Percentiles rank a stretch among this genome's conserved stretches.
phyloP scores from a whole-genome alignment of 208 protist genomes.

The Phytomonas sp. region DNA sequence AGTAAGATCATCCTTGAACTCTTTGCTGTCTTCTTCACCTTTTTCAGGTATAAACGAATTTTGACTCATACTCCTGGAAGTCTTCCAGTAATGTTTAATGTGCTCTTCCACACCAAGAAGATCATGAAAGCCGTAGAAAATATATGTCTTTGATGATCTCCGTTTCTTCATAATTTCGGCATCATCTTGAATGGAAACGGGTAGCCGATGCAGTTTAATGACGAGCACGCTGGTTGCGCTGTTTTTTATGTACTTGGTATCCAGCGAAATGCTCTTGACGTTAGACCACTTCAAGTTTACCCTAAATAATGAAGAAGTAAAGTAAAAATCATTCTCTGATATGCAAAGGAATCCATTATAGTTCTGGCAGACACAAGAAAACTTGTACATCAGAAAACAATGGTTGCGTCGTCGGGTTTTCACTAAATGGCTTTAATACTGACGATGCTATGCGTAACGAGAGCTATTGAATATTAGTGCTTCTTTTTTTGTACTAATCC shows the following conservation, averaged over 20 bases:
- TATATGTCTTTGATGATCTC: conserved; percentile 29
- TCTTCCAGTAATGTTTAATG: conserved; percentile 28
- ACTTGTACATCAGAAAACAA: conserved; percentile 21
- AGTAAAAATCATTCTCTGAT: conserved; percentile 35
- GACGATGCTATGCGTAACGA: conserved; percentile 1
- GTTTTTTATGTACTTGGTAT: conserved; percentile 67
- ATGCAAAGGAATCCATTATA: conserved; percentile 51
- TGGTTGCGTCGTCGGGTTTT: not conserved
- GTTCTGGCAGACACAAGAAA: conserved; percentile 62
- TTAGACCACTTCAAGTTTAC: conserved; percentile 51
- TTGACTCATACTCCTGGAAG: not conserved
- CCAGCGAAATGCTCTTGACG: conserved; percentile 52
- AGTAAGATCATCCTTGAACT: not conserved
- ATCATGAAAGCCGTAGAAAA: conserved; percentile 77
- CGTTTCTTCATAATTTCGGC: conserved; percentile 12
- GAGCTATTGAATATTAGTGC: not conserved
- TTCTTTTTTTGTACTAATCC: not conserved
- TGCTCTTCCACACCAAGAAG: conserved; percentile 51
- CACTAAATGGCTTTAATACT: not conserved
- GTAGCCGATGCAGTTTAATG: conserved; percentile 29
- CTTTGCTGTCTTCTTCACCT: not conserved
- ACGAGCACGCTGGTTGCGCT: conserved; percentile 63
- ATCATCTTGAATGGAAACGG: conserved; percentile 12
- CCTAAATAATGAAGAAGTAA: conserved; percentile 43
- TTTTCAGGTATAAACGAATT: not conserved